Base-by-base conservation (phyloP, 805 yeast genomes). In the Candida lessepsii region DNA sequence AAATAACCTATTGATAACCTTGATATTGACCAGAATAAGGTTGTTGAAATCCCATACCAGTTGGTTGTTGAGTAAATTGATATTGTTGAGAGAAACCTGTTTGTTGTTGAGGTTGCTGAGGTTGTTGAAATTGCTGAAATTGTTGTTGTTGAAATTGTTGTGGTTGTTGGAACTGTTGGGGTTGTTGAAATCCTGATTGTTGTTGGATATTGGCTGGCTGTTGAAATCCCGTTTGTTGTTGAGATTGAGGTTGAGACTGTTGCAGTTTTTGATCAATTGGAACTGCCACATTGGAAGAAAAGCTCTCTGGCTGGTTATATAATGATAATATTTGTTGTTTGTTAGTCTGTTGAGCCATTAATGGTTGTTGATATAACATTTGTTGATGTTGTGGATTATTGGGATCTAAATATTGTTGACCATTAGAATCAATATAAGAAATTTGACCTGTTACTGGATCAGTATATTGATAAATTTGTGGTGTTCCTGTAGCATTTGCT, bases 401-500 rank as follows among this genome's bases (percentile, higher is more conserved):
- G 8, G 76, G 74, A 51, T 74, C 78, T 41, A 75, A 53, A 47
- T 74, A 75, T 51, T 82, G 85, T 51, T 83, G 88, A 2, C 83
- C 83, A 32, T 75, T 78, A 9, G 80, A 73, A 52, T 84, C 90
- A 25, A 83, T 76, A 50, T 83, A 84, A 24, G 76, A 71, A 3
- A 82, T 60, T 35, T 78, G 73, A 9, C 91, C 90, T 0, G 88
- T 81, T 6, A 73, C 65, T 2, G 89, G 88, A 50, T 84, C 90
- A 15, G 82, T 70, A 54, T 80, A 84, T 53, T 83, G 91, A 51
- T 64, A 83, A 60, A 70, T 79, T 58, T 67, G 83, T 38, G 58
- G 75, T 62, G 46, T 64, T 41, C n/a, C n/a, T n/a, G n/a, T n/a
- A n/a, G n/a, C n/a, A n/a, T n/a, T 27, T 34, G 17, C 28, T 13